Percentiles rank a stretch among this genome's conserved stretches.
phyloP scores from a whole-genome alignment of 495 filamentous ascomycete genomes.

The Xylaria palmicola region DNA sequence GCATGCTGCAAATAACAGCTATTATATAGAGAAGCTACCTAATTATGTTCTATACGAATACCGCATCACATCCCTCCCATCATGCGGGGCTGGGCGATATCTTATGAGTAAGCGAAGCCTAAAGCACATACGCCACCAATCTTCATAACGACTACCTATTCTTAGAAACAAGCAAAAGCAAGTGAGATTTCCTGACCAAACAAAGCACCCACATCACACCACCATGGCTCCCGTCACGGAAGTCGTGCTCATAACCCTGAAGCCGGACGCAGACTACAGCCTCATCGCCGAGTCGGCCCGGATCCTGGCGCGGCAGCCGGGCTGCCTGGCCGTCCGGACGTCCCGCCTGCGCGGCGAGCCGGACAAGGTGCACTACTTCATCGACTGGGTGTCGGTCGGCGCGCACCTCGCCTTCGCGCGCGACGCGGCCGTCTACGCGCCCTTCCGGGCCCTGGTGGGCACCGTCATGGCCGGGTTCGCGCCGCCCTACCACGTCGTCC shows the following conservation, averaged over 20 bases:
- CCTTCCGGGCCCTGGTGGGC: constrained; percentile 13
- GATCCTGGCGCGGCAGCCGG: constrained; percentile 16
- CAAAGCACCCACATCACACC: not conserved
- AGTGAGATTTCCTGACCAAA: not conserved
- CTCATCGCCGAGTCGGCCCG: constrained; percentile 5
- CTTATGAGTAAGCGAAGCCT: not conserved
- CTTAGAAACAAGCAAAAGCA: not conserved
- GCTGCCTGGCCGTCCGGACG: constrained; percentile 9
- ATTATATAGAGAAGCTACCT: not conserved
- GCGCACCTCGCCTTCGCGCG: constrained; percentile 21
- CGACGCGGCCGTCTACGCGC: constrained; percentile 4
- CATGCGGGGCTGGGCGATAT: not conserved
- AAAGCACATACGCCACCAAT: not conserved
- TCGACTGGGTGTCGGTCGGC: constrained; percentile 17
- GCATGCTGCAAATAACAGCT: not conserved
- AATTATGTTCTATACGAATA: not conserved
- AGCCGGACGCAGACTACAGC: not conserved
- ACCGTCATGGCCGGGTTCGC: not conserved
- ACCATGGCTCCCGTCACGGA: constrained; percentile 27
- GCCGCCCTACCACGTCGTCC: constrained; percentile 19
- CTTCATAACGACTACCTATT: not conserved
- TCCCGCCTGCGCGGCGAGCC: constrained; percentile 6
- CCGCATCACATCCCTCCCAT: not conserved
- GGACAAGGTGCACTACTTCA: constrained; percentile 17
- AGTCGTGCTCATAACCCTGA: constrained; percentile 14